Evolutionary conservation across 2,329 filamentous ascomycete species (phyloP).

Genomic region (Aspergillus sp.): DNA sequence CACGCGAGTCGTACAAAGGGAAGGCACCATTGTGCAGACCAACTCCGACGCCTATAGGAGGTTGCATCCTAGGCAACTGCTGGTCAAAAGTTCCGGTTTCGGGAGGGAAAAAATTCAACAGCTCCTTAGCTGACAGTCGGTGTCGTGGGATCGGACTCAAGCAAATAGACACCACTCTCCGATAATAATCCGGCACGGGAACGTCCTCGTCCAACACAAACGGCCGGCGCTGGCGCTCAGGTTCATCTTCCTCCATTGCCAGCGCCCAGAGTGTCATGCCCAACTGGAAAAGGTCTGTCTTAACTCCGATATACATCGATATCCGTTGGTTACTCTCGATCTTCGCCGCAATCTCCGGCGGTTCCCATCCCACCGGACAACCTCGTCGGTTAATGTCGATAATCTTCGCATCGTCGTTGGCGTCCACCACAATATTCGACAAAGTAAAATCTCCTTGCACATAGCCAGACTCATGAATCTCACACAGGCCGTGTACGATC

Average conservation of each 20-base stretch:
- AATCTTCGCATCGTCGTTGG: slow-evolving; percentile 82
- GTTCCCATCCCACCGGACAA: slow-evolving; percentile 98
- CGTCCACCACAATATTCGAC: slow-evolving; percentile 94
- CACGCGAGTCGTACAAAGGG: slow-evolving; percentile 20
- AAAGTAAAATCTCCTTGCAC: slow-evolving; percentile 97
- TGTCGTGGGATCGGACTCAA: slow-evolving; percentile 71
- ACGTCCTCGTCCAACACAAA: slow-evolving; percentile 57
- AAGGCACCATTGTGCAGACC: slow-evolving; percentile 20
- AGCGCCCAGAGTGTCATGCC: slow-evolving; percentile 97
- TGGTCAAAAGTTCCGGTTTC: slow-evolving; percentile 19
- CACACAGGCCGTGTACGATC: slow-evolving; percentile 82
- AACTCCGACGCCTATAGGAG: slow-evolving; percentile 18
- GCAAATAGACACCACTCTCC: slow-evolving; percentile 72
- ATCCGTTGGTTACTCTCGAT: slow-evolving; percentile 88
- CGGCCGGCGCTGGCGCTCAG: slow-evolving; percentile 74
- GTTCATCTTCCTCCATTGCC: slow-evolving; percentile 84
- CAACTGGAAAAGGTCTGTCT: slow-evolving; percentile 92
- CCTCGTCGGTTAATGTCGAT: slow-evolving; percentile 97
- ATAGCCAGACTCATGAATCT: slow-evolving; percentile 94
- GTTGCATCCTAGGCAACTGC: slow-evolving; percentile 15
- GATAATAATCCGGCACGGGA: slow-evolving; percentile 74
- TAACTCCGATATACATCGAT: slow-evolving; percentile 96
- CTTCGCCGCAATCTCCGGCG: slow-evolving; percentile 81
- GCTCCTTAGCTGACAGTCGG: slow-evolving; percentile 69
- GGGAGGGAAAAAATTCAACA: slow-evolving; percentile 68